phyloP scores from a whole-genome alignment of 495 filamentous ascomycete species.

The Apiosordaria backusii region DNA sequence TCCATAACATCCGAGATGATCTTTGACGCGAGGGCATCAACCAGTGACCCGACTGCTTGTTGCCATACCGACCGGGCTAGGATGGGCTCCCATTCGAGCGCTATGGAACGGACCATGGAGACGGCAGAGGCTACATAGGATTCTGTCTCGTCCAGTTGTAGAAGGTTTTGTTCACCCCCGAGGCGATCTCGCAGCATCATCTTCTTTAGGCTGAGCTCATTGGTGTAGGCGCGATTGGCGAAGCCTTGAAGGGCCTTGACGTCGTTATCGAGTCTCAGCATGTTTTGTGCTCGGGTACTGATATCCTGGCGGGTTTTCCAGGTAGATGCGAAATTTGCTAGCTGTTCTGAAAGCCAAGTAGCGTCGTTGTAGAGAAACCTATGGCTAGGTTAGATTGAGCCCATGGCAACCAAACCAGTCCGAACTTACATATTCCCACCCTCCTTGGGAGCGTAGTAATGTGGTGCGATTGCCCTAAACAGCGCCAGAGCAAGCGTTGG shows the following conservation, averaged over 20 bases:
- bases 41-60: constrained; percentile 78
- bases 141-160: constrained; percentile 60
- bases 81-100: constrained; percentile 72
- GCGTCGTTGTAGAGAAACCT: constrained; percentile 92
- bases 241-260: constrained; percentile 70
- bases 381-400: constrained; percentile 18
- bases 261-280: constrained; percentile 65
- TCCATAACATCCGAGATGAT: constrained; percentile 84
- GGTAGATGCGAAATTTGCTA: constrained; percentile 57
- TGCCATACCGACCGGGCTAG: constrained; percentile 77
- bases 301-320: constrained; percentile 47
- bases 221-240: constrained; percentile 77
- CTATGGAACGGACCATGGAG: constrained; percentile 63
- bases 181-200: constrained; percentile 81
- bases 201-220: constrained; percentile 82
- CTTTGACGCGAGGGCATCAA: constrained; percentile 75
- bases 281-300: constrained; percentile 43
- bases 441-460: constrained; percentile 64
- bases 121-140: constrained; percentile 67
- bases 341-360: constrained; percentile 66
- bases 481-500: constrained; percentile 83
- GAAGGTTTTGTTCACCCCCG: constrained; percentile 56
- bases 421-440: constrained; percentile 68
- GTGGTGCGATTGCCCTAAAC: constrained; percentile 82
- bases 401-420: background rate